phyloP scores from a whole-genome alignment of 1,284 basidiomycete genomes.

The Apiotrichum sp. region DNA sequence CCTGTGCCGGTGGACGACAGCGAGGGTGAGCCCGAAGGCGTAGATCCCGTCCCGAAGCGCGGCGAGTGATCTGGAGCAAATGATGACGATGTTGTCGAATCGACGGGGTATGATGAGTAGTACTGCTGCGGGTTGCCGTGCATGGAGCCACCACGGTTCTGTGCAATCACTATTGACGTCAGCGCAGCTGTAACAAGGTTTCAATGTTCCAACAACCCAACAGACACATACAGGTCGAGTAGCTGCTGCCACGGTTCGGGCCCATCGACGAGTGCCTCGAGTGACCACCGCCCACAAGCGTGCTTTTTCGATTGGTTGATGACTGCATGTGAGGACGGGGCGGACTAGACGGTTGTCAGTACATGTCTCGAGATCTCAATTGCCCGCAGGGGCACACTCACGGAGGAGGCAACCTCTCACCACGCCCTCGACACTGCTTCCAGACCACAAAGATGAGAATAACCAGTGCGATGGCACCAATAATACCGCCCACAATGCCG shows the following conservation, averaged over 20 bases:
- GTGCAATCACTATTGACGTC: conserved; percentile 18
- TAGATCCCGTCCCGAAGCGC: conserved; percentile 13
- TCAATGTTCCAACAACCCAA: conserved; percentile 4
- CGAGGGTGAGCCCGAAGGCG: conserved; percentile 23
- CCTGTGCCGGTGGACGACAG: conserved; percentile 20
- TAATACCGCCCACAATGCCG: conserved; percentile 39
- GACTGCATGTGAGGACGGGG: conserved; percentile 25
- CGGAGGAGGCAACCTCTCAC: conserved; percentile 40
- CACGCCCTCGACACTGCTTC: conserved; percentile 27
- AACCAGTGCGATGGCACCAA: conserved; percentile 29
- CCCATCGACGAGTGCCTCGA: conserved; percentile 13
- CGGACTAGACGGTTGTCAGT: conserved; percentile 20
- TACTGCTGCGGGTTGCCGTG: conserved; percentile 21
- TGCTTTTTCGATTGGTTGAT: not conserved
- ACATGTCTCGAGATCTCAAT: no score
- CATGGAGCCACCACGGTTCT: conserved; percentile 14
- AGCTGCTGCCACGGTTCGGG: conserved; percentile 23
- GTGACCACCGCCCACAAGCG: not conserved
- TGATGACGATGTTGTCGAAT: conserved; percentile 23
- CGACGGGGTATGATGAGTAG: conserved; percentile 32
- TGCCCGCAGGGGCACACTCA: conserved; percentile 19
- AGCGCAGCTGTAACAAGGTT: not conserved
- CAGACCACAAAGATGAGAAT: conserved; percentile 23
- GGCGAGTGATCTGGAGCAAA: conserved; percentile 26
- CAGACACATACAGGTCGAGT: conserved; percentile 24